A percentile compares a stretch with the other conserved stretches of the same genome.
phyloP scores from a whole-genome alignment of 176 grass and related monocot genomes.

The Carex myosuroides region DNA sequence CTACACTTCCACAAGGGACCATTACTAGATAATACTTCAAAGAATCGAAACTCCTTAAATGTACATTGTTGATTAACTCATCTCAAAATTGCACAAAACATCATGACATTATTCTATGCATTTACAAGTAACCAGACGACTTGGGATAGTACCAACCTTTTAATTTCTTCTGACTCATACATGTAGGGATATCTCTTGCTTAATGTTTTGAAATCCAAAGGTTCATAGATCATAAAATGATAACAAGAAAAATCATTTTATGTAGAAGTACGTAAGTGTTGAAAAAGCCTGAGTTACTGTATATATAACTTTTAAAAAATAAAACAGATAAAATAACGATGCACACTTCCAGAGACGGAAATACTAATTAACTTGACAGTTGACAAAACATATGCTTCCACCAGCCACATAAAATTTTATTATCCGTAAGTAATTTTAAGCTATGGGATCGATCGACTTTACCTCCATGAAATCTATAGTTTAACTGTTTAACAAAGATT shows the following conservation, averaged over 20 bases:
- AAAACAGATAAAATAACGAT: slow-evolving; percentile 10
- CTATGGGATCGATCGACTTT: not conserved
- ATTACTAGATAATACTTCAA: not conserved
- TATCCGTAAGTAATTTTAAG: not conserved
- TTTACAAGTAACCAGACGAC: not conserved
- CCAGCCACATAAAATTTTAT: not conserved
- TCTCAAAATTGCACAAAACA: not conserved
- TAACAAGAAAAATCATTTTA: not conserved
- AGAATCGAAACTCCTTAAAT: not conserved
- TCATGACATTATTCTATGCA: slow-evolving; percentile 7
- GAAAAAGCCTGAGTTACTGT: not conserved
- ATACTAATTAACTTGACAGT: not conserved
- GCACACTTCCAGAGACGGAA: slow-evolving; percentile 13
- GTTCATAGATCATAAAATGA: not conserved
- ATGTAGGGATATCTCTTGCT: not conserved
- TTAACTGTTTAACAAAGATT: not conserved
- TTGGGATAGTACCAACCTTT: not conserved
- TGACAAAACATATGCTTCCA: slow-evolving; percentile 4
- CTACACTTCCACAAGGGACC: not conserved
- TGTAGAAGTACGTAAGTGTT: not conserved
- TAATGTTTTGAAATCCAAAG: not conserved
- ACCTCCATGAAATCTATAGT: not conserved
- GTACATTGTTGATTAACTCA: not conserved
- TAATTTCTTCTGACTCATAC: not conserved
- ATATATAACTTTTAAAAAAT: slow-evolving; percentile 2